phyloP scores from a whole-genome alignment of 1,284 basidiomycete genomes.

The Chalciporus sp. region DNA sequence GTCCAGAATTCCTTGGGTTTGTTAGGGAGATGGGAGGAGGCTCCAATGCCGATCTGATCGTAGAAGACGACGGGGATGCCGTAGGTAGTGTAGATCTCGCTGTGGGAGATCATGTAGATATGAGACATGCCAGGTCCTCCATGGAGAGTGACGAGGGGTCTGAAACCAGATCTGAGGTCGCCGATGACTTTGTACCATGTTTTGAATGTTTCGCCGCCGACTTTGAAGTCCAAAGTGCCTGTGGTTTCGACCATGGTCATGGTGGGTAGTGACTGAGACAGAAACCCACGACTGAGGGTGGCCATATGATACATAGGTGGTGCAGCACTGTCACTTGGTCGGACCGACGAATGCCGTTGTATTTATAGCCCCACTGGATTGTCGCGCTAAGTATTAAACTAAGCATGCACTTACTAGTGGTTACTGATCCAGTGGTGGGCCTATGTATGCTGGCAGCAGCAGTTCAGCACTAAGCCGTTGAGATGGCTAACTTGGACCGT shows the following conservation, averaged over 20 bases:
- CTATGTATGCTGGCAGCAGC: too few relatives aligned
- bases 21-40: conserved; percentile 26
- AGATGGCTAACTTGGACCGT: too few relatives aligned
- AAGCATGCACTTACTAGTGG: too few relatives aligned
- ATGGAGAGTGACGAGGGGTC: conserved; percentile 39
- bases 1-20: conserved; percentile 34
- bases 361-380: too few relatives aligned
- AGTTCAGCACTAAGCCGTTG: too few relatives aligned
- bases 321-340: too few relatives aligned
- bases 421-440: too few relatives aligned
- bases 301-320: neutral
- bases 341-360: too few relatives aligned
- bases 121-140: conserved; percentile 38
- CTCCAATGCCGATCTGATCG: conserved; percentile 32
- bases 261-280: neutral
- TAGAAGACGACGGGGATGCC: conserved; percentile 33
- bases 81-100: conserved; percentile 9
- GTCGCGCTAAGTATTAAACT: too few relatives aligned
- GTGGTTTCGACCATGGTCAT: conserved; percentile 20
- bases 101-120: conserved; percentile 23
- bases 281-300: neutral
- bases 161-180: conserved; percentile 23
- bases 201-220: conserved; percentile 27
- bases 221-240: conserved; percentile 27
- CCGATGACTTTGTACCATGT: conserved; percentile 40